phyloP scores from a whole-genome alignment of 495 filamentous ascomycete species.

The Haplographium delicatum region DNA sequence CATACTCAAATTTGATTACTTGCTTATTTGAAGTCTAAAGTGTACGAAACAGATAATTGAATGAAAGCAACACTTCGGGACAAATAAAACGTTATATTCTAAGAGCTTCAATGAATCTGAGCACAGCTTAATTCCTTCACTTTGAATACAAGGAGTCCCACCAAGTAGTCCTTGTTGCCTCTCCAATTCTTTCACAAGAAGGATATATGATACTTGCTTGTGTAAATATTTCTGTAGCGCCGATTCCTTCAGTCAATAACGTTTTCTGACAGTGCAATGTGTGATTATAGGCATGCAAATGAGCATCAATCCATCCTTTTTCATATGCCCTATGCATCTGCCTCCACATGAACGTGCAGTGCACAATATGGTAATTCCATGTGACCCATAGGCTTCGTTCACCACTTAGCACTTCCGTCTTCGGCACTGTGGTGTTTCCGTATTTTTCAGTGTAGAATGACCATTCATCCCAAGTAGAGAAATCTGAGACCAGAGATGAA shows the following conservation, averaged over 20 bases:
- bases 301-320: background rate
- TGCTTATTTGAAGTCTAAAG: too few species aligned
- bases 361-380: slow-evolving; percentile 31
- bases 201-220: background rate
- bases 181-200: background rate
- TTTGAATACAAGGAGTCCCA: too few species aligned
- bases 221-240: background rate
- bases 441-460: slow-evolving; percentile 9
- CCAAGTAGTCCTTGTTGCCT: too few species aligned
- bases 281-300: background rate
- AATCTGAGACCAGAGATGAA: slow-evolving; percentile 2
- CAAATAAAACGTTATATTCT: too few species aligned
- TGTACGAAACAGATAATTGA: too few species aligned
- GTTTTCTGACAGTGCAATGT: slow-evolving; percentile 6
- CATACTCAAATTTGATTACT: too few species aligned
- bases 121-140: too few species aligned
- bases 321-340: slow-evolving; percentile 29
- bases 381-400: slow-evolving; percentile 25
- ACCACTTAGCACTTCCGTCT: slow-evolving; percentile 13
- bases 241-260: background rate
- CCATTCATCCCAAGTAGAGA: slow-evolving; percentile 2
- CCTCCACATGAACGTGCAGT: slow-evolving; percentile 33
- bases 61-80: too few species aligned
- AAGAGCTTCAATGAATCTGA: too few species aligned
- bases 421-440: background rate